Evolutionary conservation across 331 rosid species (phyloP).

Genomic region (Quercus tomentella): DNA sequence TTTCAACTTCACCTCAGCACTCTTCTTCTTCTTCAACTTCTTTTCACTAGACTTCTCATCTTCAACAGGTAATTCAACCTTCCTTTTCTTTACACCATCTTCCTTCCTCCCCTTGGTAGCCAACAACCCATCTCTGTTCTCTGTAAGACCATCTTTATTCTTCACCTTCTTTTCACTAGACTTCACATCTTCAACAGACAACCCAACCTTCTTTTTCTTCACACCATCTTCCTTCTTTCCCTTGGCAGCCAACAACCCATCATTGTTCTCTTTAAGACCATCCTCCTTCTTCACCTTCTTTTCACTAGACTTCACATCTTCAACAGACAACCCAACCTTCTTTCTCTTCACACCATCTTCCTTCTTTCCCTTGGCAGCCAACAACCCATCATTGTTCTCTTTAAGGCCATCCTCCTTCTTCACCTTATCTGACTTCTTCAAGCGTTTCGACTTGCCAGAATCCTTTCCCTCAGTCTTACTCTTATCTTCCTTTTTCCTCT

Average conservation of each 20-base stretch:
- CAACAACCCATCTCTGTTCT: conserved; percentile 15
- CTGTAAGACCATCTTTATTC: conserved; percentile 13
- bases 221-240: conserved; percentile 16
- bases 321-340: background rate
- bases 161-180: conserved; percentile 24
- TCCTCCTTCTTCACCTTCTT: conserved; percentile 24
- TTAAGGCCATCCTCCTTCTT: conserved; percentile 9
- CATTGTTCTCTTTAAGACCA: conserved; percentile 12
- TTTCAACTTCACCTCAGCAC: conserved; percentile 26
- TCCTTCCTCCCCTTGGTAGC: conserved; percentile 20
- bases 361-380: conserved; percentile 15
- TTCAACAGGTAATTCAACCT: background rate
- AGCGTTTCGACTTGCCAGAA: conserved; percentile 15
- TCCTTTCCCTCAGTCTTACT: conserved; percentile 15
- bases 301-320: background rate
- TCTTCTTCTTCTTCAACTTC: conserved; percentile 21
- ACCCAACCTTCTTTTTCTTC: conserved; percentile 15
- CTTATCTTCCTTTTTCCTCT: conserved; percentile 39
- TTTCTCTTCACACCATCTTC: conserved; percentile 17
- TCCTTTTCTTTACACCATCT: conserved; percentile 13
- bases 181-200: conserved; percentile 14
- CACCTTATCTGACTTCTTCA: conserved; percentile 25
- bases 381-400: conserved; percentile 20
- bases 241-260: conserved; percentile 3
- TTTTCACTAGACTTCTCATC: background rate